phyloP scores from a whole-genome alignment of 495 filamentous ascomycete genomes.

The Podospora bellae-mahoneyi region DNA sequence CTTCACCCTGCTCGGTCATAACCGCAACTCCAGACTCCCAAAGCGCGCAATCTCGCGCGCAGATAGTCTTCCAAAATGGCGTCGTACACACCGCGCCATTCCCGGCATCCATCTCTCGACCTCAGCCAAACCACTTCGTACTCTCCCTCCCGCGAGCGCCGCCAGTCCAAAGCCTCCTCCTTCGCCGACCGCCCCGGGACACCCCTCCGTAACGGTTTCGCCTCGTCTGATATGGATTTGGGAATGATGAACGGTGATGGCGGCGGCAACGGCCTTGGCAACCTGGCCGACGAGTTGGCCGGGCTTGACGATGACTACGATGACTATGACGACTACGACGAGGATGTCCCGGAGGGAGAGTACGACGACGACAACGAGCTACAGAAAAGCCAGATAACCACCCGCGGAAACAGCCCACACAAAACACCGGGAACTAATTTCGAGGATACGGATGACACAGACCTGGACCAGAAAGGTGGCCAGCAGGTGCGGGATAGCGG shows the following conservation, averaged over 20 bases:
- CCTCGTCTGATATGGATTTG: constrained; percentile 46
- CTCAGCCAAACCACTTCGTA: constrained; percentile 47
- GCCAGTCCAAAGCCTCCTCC: constrained; percentile 54
- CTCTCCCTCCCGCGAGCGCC: constrained; percentile 40
- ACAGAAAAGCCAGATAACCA: background rate
- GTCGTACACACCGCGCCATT: constrained; percentile 62
- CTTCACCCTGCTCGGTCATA: background rate
- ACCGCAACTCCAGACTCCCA: background rate
- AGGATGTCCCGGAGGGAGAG: constrained; percentile 34
- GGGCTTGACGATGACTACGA: constrained; percentile 56
- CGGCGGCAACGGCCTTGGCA: constrained; percentile 65
- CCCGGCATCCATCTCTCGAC: constrained; percentile 65
- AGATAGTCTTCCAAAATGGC: constrained; percentile 20
- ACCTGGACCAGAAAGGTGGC: constrained; percentile 2
- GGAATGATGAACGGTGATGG: constrained; percentile 43
- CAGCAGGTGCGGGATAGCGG: constrained; percentile 41
- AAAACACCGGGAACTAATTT: constrained; percentile 33
- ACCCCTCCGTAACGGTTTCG: constrained; percentile 53
- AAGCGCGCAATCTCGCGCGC: background rate
- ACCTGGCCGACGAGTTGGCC: constrained; percentile 75
- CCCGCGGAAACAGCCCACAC: constrained; percentile 16
- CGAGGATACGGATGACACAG: constrained; percentile 18
- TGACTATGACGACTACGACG: constrained; percentile 62
- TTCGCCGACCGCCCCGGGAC: constrained; percentile 59
- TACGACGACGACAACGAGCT: constrained; percentile 49